Percentiles rank a stretch among this genome's conserved stretches.
Conservation (phyloP, 2,329 filamentous ascomycete genomes). For the Claviceps spartinae region DNA sequence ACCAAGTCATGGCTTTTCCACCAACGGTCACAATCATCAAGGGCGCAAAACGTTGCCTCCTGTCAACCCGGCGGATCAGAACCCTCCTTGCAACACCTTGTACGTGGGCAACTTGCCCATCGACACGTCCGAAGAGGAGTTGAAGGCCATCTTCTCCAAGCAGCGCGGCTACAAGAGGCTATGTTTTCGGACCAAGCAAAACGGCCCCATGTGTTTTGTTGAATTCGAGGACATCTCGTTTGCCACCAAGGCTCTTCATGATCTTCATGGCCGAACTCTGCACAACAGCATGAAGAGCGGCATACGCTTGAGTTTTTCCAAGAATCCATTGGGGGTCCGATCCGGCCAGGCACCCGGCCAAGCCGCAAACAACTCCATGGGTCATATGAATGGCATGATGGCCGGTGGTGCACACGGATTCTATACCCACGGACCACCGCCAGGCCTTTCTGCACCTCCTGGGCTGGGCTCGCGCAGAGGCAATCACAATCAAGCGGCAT, state of each 20-base stretch:
- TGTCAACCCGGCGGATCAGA: constrained; percentile 88
- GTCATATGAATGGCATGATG: constrained; percentile 46
- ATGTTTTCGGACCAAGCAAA: constrained; percentile 87
- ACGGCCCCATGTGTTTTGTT: constrained; percentile 97
- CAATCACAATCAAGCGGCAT: constrained; percentile 12
- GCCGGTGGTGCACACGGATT: constrained; percentile 40
- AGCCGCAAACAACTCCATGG: constrained; percentile 26
- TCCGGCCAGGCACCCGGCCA: constrained; percentile 51
- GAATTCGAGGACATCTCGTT: constrained; percentile 92
- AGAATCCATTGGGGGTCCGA: constrained; percentile 88
- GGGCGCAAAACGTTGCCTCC: constrained; percentile 58
- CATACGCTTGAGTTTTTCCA: constrained; percentile 91
- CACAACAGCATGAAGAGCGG: constrained; percentile 91
- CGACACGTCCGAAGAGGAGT: constrained; percentile 86
- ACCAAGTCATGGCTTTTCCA: constrained; percentile 15
- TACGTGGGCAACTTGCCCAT: constrained; percentile 95
- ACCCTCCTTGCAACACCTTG: constrained; percentile 92
- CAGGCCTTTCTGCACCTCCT: constrained; percentile 64
- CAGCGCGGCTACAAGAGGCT: constrained; percentile 91
- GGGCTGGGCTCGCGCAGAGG: constrained; percentile 37
- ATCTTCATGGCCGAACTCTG: constrained; percentile 74
- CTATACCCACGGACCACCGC: constrained; percentile 62
- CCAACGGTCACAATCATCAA: constrained; percentile 39
- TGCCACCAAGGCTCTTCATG: constrained; percentile 79
- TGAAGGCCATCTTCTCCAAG: constrained; percentile 86